Conservation (phyloP, 208 protist genomes). For the Strigomonas galati region DNA sequence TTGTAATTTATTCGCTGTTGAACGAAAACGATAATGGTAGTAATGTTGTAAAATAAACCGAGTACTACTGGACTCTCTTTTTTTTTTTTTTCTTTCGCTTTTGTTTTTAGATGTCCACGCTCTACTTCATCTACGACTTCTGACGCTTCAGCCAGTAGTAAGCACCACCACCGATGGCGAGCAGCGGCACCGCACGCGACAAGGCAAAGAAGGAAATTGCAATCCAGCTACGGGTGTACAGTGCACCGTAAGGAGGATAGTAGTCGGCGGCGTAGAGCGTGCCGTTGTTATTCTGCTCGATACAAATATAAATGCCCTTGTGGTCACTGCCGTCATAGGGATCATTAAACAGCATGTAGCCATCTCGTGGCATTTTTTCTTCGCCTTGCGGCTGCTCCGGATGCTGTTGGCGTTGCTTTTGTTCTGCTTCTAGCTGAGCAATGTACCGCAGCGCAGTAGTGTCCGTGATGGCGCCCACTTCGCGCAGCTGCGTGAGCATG, state of each 20-base stretch:
- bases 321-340: constrained; percentile 59
- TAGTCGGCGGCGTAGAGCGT: constrained; percentile 19
- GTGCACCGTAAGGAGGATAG: constrained; percentile 43
- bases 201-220: constrained; percentile 27
- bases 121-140: too few species aligned
- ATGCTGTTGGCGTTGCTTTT: background rate
- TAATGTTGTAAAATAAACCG: background rate
- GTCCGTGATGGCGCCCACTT: constrained; percentile 17
- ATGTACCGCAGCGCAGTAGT: constrained; percentile 4
- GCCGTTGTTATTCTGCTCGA: constrained; percentile 32
- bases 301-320: constrained; percentile 58
- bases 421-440: background rate
- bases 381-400: background rate
- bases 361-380: constrained; percentile 24
- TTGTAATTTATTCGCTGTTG: constrained; percentile 8
- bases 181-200: constrained; percentile 1
- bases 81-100: background rate
- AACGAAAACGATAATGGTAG: background rate
- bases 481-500: constrained; percentile 17
- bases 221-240: constrained; percentile 32
- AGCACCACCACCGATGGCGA: background rate
- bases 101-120: background rate
- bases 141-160: too few species aligned
- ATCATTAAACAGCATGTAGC: constrained; percentile 80
- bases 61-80: background rate